Evolutionary conservation across 75 land plant species (phyloP), one percentile per base, ranked within the genome.

Genomic region (Larix kaempferi): DNA sequence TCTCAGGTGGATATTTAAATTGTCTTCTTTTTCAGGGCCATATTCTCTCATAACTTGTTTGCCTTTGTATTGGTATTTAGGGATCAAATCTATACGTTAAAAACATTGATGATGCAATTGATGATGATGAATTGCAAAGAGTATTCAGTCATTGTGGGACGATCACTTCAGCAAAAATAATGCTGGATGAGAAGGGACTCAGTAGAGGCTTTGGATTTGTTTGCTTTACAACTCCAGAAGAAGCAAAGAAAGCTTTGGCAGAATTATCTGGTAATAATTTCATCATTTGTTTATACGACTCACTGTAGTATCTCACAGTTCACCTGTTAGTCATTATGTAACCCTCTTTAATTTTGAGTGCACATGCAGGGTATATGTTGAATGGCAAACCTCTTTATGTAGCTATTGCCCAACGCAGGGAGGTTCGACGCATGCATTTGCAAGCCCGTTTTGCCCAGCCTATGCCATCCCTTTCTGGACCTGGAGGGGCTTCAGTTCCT

Each of bases 131-230:
- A 58, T 79, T 92, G 16, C 78, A 57, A 6, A 84, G 88, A 57
- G 74, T 73, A 25, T 92, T 92, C 57, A 80, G 84, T 62, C 49
- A 76, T 56, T 88, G 78, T 76, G 94, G 94, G 0, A 88, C 62
- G 22, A 92, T 92, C 12, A 88, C 84, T 35, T 92, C 94, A 57
- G 90, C 82, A 33, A 90, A 88, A 80, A 49, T 90, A 17, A 90
- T 90, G 94, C 77, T 81, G 12, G 84, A 88, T 81, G 90, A 88
- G 14, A 89, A 84, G 74, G 94, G 92, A 39, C 73, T 81, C 6
- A 90, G 90, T 56, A 90, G 61, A 60, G 94, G 94, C 15, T 92
- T 90, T 84, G 94, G 92, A 44, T 92, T 92, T 86, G 90, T 92
- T 27, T 90, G 94, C 77, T 92, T 88, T 71, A 67, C 86, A 71